phyloP scores from a whole-genome alignment of 768 basidiomycete genomes.

The Boletales sp. region DNA sequence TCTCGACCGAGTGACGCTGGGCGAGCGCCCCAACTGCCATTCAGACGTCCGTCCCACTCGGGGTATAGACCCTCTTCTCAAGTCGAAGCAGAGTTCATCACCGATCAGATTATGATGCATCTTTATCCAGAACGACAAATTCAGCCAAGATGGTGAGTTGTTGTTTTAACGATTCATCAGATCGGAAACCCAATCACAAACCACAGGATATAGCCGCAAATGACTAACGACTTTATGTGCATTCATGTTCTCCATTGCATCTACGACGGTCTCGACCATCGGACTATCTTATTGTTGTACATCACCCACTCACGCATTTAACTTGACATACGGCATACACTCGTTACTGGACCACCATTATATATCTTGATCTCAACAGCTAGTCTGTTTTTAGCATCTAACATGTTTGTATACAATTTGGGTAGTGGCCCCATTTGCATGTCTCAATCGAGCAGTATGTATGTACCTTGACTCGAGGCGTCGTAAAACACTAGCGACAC shows the following conservation, averaged over 20 bases:
- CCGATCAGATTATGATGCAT: slow-evolving; percentile 34
- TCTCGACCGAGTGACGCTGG: slow-evolving; percentile 19
- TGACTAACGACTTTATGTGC: slow-evolving; percentile 1
- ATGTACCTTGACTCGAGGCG: too few relatives aligned
- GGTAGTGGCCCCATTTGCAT: too few relatives aligned
- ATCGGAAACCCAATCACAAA: neutral
- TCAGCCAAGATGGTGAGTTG: slow-evolving; percentile 30
- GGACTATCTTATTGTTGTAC: slow-evolving; percentile 12
- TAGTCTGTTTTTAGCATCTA: too few relatives aligned
- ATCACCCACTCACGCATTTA: neutral
- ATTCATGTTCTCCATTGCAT: slow-evolving; percentile 5
- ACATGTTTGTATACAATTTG: too few relatives aligned
- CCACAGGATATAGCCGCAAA: slow-evolving; percentile 20
- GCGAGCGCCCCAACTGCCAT: slow-evolving; percentile 14
- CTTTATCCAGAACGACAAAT: slow-evolving; percentile 32
- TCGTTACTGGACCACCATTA: too few relatives aligned
- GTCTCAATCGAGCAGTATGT: too few relatives aligned
- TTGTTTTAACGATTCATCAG: neutral
- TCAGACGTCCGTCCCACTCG: slow-evolving; percentile 9
- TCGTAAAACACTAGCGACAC: too few relatives aligned
- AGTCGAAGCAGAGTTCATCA: slow-evolving; percentile 29
- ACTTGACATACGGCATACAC: too few relatives aligned
- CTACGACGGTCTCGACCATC: slow-evolving; percentile 8
- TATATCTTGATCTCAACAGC: too few relatives aligned
- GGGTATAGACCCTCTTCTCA: slow-evolving; percentile 22